These are phyloP conservation scores for Salix dunnii DNA, from an alignment of 345 rosid species.

Conservation along the genomic window DNA sequence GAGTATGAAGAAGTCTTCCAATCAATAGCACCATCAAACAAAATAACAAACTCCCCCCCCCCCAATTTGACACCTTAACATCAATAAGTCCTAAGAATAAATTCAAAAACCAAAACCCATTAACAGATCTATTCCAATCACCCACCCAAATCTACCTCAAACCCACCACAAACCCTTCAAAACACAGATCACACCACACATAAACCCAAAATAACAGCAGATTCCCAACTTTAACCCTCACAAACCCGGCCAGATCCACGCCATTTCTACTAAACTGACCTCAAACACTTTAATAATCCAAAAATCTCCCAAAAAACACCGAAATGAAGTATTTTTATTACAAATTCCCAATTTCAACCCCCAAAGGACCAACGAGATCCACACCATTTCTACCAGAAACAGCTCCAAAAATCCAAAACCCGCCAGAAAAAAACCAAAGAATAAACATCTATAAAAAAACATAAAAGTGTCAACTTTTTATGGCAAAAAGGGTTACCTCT, in stretches of 20 bases:
- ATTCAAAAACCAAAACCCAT: constrained; percentile 1
- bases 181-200: background rate
- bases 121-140: constrained; percentile 24
- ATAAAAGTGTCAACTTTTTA: background rate
- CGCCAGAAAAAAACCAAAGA: background rate
- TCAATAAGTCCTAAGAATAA: background rate
- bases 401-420: background rate
- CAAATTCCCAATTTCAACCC: background rate
- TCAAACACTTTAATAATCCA: background rate
- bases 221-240: background rate
- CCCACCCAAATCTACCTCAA: background rate
- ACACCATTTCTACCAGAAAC: background rate
- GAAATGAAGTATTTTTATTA: background rate
- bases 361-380: background rate
- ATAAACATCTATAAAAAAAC: background rate
- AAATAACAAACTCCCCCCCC: background rate
- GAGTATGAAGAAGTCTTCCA: background rate
- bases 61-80: background rate
- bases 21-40: background rate
- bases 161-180: background rate
- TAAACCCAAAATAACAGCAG: background rate
- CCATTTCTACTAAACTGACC: background rate
- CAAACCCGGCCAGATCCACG: background rate
- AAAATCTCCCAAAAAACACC: background rate
- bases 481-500: constrained; percentile 27